A percentile compares a stretch with the other conserved stretches of the same genome.
Evolutionary conservation across 1,139 yeast genomes (phyloP).

Genomic region (Meyerozyma carpophila): DNA sequence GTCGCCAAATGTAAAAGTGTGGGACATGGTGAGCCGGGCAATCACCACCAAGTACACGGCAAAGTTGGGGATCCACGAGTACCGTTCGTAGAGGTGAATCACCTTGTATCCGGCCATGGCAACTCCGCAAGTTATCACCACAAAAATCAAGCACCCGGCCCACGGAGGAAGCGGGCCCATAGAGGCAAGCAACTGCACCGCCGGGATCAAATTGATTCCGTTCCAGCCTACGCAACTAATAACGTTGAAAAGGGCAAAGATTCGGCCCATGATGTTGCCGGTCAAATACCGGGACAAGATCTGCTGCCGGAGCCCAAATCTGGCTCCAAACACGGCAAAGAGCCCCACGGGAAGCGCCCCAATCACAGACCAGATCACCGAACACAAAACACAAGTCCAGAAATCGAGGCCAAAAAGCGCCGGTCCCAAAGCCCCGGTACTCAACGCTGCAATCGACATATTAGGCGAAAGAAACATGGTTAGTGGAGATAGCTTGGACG

Average conservation of each 20-base stretch:
- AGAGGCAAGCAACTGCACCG: slow-evolving; percentile 23
- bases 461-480: slow-evolving; percentile 28
- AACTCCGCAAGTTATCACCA: slow-evolving; percentile 19
- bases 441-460: slow-evolving; percentile 24
- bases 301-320: slow-evolving; percentile 30
- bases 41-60: slow-evolving; percentile 21
- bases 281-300: slow-evolving; percentile 25
- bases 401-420: slow-evolving; percentile 22
- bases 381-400: slow-evolving; percentile 29
- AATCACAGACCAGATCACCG: slow-evolving; percentile 19
- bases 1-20: slow-evolving; percentile 18
- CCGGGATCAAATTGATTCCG: slow-evolving; percentile 27
- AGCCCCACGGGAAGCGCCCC: slow-evolving; percentile 29
- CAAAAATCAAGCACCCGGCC: slow-evolving; percentile 29
- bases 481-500: slow-evolving; percentile 17
- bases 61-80: slow-evolving; percentile 25
- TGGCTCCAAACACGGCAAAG: slow-evolving; percentile 25
- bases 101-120: slow-evolving; percentile 25
- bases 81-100: slow-evolving; percentile 24
- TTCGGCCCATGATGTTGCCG: slow-evolving; percentile 26
- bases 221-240: slow-evolving; percentile 33
- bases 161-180: slow-evolving; percentile 26
- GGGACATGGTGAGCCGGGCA: slow-evolving; percentile 20
- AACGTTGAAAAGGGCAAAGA: slow-evolving; percentile 27
- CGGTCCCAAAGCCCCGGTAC: slow-evolving; percentile 28